Base-by-base conservation (phyloP, 768 basidiomycete genomes). In the Termitomyces sp. region DNA sequence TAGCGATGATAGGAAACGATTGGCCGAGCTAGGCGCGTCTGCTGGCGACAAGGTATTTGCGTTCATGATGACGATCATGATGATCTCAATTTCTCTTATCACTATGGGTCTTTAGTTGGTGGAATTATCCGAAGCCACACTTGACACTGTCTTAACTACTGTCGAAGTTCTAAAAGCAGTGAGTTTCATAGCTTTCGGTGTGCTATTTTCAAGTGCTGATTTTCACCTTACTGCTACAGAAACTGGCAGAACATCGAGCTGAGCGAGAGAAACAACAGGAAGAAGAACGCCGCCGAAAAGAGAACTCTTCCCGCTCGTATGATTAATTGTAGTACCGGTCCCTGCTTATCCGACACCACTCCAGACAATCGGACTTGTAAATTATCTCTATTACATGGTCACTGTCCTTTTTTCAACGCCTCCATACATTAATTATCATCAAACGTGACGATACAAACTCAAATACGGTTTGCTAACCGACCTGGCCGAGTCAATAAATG, bases 91-190 rank as follows among this genome's bases (percentile, higher is more conserved):
- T 18, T 13, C 30, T 37, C 34, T 24, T 22, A 48, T 49, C n/a
- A 48, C 48, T 63, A 9, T 5, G 18, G 37, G 1, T 27, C 41
- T 57, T 5, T 59, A 87, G 88, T 79, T 86, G 73, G 72, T 74
- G 8, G 86, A 88, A 53, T 67, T 89, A 58, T 88, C 88, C 2
- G 89, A 90, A 67, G 77, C 79, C 16, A 85, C 87, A 0, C 79
- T 91, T 18, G 87, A 88, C 47, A 77, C 79, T 22, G 77, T 89
- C 45, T 69, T 88, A 53, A 67, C 70, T 24, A 81, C 79, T 0
- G 78, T 87, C 49, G 81, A 88, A 65, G 72, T 77, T 34, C 72
- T 90, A 56, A 89, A 86, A 72, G 72, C 73, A 16, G 87, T 88
- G 61, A 61, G 85, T 77, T n/a, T 42, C 20, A 42, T 20, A 42